Percentiles rank a stretch among this genome's conserved stretches.
Evolutionary conservation across 202 grass and related monocot species (phyloP).

Genomic region (Panicum virgatum): DNA sequence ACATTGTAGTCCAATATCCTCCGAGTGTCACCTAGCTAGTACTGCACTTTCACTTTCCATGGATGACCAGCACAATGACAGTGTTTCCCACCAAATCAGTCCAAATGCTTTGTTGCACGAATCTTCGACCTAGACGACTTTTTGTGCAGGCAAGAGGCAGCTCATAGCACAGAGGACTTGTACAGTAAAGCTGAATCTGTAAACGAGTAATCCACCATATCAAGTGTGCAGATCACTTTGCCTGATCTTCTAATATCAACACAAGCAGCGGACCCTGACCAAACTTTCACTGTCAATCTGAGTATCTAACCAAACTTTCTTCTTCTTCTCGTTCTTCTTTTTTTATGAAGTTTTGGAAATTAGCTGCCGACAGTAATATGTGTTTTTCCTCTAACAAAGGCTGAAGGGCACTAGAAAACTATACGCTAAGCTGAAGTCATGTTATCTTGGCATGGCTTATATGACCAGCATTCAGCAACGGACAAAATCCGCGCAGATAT

Average conservation of each 20-base stretch:
- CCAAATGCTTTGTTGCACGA: no score
- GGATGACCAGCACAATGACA: no score
- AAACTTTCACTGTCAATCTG: no score
- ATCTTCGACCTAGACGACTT: background rate
- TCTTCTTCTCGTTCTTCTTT: no score
- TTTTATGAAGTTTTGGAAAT: background rate
- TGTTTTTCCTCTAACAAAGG: background rate
- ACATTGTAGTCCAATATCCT: no score
- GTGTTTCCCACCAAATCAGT: background rate
- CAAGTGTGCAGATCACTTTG: no score
- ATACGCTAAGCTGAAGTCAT: background rate
- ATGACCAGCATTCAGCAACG: conserved; percentile 15
- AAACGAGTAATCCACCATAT: background rate
- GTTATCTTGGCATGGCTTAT: conserved; percentile 6
- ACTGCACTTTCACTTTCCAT: no score
- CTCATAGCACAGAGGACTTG: background rate
- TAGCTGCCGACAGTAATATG: background rate
- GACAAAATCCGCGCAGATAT: no score
- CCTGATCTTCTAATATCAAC: no score
- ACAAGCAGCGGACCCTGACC: no score
- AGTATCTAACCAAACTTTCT: no score
- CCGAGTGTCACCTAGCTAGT: no score
- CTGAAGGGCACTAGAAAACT: background rate
- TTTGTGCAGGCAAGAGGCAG: background rate
- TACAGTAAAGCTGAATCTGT: background rate